Percentiles rank a stretch among this genome's conserved stretches.
These are phyloP conservation scores for Neohortaea acidophila DNA, from an alignment of 495 filamentous ascomycete species.

Conservation along the genomic window DNA sequence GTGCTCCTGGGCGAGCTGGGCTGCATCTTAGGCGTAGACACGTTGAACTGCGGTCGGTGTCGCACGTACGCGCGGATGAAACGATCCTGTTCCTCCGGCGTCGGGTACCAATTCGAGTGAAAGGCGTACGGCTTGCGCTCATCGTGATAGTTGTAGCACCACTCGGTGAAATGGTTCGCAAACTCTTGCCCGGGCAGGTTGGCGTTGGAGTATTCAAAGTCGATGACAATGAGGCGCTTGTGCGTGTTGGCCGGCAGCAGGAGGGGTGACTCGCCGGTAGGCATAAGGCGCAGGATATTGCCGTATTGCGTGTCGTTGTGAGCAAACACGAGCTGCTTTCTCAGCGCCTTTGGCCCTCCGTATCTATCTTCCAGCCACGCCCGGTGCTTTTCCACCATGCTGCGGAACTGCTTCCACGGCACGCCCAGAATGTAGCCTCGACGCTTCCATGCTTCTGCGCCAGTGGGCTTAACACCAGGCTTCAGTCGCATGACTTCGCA, in stretches of 20 bases:
- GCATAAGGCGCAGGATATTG: conserved; percentile 83
- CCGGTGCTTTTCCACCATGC: conserved; percentile 62
- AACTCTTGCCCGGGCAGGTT: conserved; percentile 83
- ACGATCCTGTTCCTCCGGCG: conserved; percentile 58
- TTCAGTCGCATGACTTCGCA: conserved; percentile 39
- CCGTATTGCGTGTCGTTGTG: conserved; percentile 99
- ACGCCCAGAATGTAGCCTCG: conserved; percentile 71
- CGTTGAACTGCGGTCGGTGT: conserved; percentile 48
- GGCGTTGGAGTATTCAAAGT: conserved; percentile 94
- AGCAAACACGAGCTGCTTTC: conserved; percentile 71
- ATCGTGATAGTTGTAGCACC: conserved; percentile 96
- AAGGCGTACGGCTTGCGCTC: conserved; percentile 45
- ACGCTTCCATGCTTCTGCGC: conserved; percentile 43
- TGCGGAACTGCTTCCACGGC: conserved; percentile 64
- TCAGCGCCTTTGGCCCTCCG: conserved; percentile 48
- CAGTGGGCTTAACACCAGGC: conserved; percentile 19
- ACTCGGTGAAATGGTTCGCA: conserved; percentile 95
- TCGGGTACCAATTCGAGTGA: conserved; percentile 58
- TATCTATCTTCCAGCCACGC: conserved; percentile 57
- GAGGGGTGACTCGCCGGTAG: conserved; percentile 70
- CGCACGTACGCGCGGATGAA: conserved; percentile 79
- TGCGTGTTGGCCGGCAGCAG: conserved; percentile 80
- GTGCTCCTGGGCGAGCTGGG: conserved; percentile 6
- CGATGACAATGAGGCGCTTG: conserved; percentile 90
- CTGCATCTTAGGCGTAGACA: conserved; percentile 17